Evolutionary conservation across 2,329 filamentous ascomycete species (phyloP).

Genomic region (Penicillium sp.): DNA sequence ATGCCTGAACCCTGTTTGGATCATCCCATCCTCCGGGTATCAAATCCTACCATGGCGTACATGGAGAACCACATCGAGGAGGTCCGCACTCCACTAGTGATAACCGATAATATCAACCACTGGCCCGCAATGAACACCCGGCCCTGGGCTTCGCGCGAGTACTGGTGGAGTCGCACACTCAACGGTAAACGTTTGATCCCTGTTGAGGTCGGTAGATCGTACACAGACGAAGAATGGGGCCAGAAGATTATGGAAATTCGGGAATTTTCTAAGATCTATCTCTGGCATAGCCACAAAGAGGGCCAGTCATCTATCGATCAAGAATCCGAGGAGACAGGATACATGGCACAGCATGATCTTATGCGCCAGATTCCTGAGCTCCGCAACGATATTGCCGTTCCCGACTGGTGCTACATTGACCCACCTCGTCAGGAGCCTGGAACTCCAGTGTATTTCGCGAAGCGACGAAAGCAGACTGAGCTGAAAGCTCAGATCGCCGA

Average conservation of each 20-base stretch:
- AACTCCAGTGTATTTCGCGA: constrained; percentile 42
- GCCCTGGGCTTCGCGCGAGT: constrained; percentile 71
- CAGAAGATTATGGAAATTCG: constrained; percentile 76
- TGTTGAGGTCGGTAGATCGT: constrained; percentile 81
- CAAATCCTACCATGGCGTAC: constrained; percentile 53
- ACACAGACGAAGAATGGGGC: constrained; percentile 81
- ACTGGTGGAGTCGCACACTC: constrained; percentile 73
- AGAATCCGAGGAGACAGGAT: constrained; percentile 55
- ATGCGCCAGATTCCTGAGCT: constrained; percentile 78
- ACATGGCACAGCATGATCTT: constrained; percentile 89
- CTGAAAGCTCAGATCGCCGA: constrained; percentile 9
- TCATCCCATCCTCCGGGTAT: constrained; percentile 41
- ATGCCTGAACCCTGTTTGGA: constrained; percentile 35
- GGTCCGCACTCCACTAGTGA: constrained; percentile 61
- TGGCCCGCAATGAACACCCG: constrained; percentile 75
- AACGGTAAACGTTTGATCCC: constrained; percentile 77
- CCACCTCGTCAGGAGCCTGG: constrained; percentile 58
- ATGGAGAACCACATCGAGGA: constrained; percentile 63
- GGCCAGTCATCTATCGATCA: neutral
- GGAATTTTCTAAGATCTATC: constrained; percentile 65
- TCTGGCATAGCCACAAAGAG: constrained; percentile 40
- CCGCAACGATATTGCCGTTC: constrained; percentile 71
- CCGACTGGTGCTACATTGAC: constrained; percentile 78
- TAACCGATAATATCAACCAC: constrained; percentile 62
- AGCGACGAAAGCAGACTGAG: constrained; percentile 35